Percentiles rank a stretch among this genome's conserved stretches.
Conservation (phyloP, 768 basidiomycete genomes). For the Psilocybe tampanensis region DNA sequence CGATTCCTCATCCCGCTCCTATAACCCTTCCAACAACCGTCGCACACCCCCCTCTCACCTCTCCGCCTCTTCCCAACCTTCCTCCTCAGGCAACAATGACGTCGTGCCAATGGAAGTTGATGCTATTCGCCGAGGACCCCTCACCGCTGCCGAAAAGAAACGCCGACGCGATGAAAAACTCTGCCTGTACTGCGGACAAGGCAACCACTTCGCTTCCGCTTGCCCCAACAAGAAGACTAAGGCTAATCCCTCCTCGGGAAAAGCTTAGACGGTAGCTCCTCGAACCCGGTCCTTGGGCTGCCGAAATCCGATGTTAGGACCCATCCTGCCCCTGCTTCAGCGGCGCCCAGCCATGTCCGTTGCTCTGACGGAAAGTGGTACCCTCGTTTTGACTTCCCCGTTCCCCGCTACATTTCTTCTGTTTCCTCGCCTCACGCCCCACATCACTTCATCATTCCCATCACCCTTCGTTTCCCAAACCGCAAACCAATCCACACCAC, state of each 20-base stretch:
- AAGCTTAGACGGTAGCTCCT: slow-evolving; percentile 27
- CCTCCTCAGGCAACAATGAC: slow-evolving; percentile 16
- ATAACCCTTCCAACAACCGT: no score
- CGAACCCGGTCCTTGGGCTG: slow-evolving; percentile 29
- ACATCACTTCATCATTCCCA: slow-evolving; percentile 32
- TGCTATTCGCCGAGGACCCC: slow-evolving; percentile 24
- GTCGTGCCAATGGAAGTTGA: slow-evolving; percentile 36
- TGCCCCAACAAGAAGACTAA: slow-evolving; percentile 25
- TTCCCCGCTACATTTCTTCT: slow-evolving; percentile 24
- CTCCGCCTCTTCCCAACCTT: slow-evolving; percentile 10
- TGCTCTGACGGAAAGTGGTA: slow-evolving; percentile 21
- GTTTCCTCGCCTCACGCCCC: slow-evolving; percentile 9
- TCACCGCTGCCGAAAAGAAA: slow-evolving; percentile 29
- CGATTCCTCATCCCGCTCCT: no score
- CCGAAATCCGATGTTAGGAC: slow-evolving; percentile 26
- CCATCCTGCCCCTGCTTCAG: slow-evolving; percentile 18
- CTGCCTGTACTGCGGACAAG: slow-evolving; percentile 38
- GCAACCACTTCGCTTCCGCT: slow-evolving; percentile 26
- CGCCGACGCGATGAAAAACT: slow-evolving; percentile 25
- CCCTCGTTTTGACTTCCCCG: slow-evolving; percentile 9
- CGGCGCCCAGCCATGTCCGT: slow-evolving; percentile 17
- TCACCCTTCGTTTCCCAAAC: slow-evolving; percentile 32
- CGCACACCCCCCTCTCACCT: background rate
- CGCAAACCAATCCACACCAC: slow-evolving; percentile 31
- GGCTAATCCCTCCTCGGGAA: slow-evolving; percentile 25